Evolutionary conservation across 305 asterid species (phyloP).

Genomic region (Solanum chacoense): DNA sequence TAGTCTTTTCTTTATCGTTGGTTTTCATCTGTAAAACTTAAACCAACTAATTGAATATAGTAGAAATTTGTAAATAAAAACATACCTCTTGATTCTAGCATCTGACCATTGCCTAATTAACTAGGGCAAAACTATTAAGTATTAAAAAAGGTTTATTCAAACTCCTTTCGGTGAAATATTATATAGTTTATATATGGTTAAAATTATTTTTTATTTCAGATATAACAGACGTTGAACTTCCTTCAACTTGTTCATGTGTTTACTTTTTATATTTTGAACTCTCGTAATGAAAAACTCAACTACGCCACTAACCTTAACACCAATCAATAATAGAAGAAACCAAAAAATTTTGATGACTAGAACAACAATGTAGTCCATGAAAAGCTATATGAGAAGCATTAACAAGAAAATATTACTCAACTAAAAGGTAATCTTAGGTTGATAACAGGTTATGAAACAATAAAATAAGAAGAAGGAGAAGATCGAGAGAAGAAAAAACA

Average conservation of each 20-base stretch:
- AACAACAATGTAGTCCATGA: not conserved
- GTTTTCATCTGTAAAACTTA: not conserved
- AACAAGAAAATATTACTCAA: not conserved
- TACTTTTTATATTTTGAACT: not conserved
- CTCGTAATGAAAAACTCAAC: not conserved
- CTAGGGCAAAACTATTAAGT: not conserved
- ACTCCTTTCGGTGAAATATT: no score
- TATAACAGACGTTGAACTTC: not conserved
- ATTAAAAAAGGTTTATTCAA: not conserved
- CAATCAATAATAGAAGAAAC: not conserved
- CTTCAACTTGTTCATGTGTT: not conserved
- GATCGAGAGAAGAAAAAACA: not conserved
- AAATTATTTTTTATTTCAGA: no score
- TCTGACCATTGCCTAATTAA: not conserved
- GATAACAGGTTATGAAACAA: not conserved
- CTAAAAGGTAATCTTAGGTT: not conserved
- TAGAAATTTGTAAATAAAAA: not conserved
- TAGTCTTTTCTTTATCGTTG: not conserved
- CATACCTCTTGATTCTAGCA: not conserved
- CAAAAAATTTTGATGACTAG: not conserved
- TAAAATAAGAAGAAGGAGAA: not conserved
- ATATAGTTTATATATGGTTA: no score
- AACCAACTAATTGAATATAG: not conserved
- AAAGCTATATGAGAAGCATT: not conserved
- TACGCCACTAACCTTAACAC: not conserved